Evolutionary conservation across 257 asterid genomes (phyloP), one percentile per base, ranked within the genome.

Genomic region (Buddleja alternifolia): DNA sequence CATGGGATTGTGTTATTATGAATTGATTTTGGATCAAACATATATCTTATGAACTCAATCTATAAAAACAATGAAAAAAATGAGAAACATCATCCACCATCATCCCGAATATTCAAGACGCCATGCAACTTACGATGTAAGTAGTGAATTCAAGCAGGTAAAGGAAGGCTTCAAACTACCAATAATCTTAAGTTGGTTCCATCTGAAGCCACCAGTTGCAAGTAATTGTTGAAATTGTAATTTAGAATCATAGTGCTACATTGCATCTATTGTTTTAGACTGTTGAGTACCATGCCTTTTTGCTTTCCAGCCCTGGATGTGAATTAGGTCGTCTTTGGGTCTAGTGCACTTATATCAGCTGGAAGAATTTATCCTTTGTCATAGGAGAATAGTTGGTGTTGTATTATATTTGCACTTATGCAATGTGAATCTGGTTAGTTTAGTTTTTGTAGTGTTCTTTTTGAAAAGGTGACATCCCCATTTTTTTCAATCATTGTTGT

Each of bases 101-200:
- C n/a, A 12, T 32, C 12, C 23, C 23, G 6, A 56, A 56, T 14
- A 56, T 32, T 56, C 34, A 50, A 50, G 40, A 66, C 6, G 2
- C 6, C 7, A 10, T 34, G 1, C 41, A n/a, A 60, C 23, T 37
- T 39, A 3, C 40, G 37, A 57, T 52, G 37, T 61, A 44, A 60
- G 36, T 45, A 23, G n/a, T 62, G 60, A 67, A 52, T 45, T 60
- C 40, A 36, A 25, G 39, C 67, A 10, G 65, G 60, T 25, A 44
- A 54, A 16, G 7, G 60, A 45, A 55, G 55, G 32, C 50, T 50
- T 24, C 29, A 41, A 16, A 60, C 9, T 25, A 53, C 24, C 46
- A 10, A 12, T 51, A 40, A 17, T 52, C 52, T 63, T 40, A 29
- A 17, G 69, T 51, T 37, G 63, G 23, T 50, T 25, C 41, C 17